phyloP scores from a whole-genome alignment of 306 rosid species.

The Parietaria judaica region DNA sequence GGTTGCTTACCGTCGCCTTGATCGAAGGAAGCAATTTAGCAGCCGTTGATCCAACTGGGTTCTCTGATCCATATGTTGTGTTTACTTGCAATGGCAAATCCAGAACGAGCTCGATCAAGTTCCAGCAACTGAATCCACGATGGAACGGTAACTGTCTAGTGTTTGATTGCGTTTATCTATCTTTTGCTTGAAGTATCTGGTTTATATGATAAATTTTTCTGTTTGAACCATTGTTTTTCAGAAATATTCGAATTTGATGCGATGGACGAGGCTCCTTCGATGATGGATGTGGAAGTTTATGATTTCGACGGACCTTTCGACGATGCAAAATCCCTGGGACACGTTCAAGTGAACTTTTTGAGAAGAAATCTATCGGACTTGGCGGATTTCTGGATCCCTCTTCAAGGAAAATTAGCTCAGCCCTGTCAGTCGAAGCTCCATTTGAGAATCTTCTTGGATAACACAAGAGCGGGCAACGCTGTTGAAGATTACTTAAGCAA shows the following conservation, averaged over 20 bases:
- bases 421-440: conserved; percentile 79
- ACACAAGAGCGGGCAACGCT: conserved; percentile 68
- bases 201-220: conserved; percentile 14
- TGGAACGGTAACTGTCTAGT: conserved; percentile 73
- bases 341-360: conserved; percentile 70
- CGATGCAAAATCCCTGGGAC: conserved; percentile 71
- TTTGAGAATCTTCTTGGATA: conserved; percentile 76
- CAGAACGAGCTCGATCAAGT: conserved; percentile 90
- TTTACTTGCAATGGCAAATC: conserved; percentile 89
- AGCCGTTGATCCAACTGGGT: conserved; percentile 51
- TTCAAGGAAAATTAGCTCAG: conserved; percentile 77
- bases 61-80: conserved; percentile 79
- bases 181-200: conserved; percentile 1
- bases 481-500: conserved; percentile 67
- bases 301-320: conserved; percentile 95
- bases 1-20: conserved; percentile 93
- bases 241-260: conserved; percentile 99
- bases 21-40: conserved; percentile 80
- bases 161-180: conserved; percentile 3
- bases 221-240: conserved; percentile 26
- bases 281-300: conserved; percentile 70
- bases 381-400: conserved; percentile 85
- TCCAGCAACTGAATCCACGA: conserved; percentile 64
- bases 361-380: conserved; percentile 75
- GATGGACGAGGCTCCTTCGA: conserved; percentile 90